These are phyloP conservation scores for Lactarius hatsudake DNA, from an alignment of 768 basidiomycete species.

Conservation along the genomic window DNA sequence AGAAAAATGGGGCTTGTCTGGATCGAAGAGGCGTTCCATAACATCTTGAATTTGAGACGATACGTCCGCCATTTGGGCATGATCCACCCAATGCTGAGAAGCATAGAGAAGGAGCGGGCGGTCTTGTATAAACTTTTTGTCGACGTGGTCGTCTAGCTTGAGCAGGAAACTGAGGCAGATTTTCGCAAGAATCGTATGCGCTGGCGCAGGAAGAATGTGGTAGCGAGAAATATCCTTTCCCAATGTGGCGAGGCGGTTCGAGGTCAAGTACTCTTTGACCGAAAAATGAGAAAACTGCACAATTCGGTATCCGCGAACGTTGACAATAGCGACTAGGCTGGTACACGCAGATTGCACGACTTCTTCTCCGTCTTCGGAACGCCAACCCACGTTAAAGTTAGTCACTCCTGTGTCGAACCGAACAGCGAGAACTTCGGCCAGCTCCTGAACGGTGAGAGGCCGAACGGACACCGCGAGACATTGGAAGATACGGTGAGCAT, in stretches of 20 bases:
- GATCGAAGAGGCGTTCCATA: constrained; percentile 11
- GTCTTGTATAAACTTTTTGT: neutral
- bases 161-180: constrained; percentile 10
- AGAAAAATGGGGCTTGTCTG: neutral
- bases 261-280: constrained; percentile 20
- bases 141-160: constrained; percentile 1
- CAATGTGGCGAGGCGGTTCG: neutral
- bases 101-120: neutral
- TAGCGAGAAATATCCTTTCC: constrained; percentile 10
- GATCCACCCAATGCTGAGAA: constrained; percentile 15
- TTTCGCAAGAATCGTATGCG: constrained; percentile 8
- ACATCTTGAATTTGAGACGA: neutral
- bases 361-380: constrained; percentile 4
- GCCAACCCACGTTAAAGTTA: constrained; percentile 1
- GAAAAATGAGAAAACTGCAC: constrained; percentile 20
- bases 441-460: constrained; percentile 6
- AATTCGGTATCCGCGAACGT: neutral
- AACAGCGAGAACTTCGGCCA: constrained; percentile 14
- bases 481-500: constrained; percentile 16
- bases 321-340: neutral
- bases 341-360: constrained; percentile 7
- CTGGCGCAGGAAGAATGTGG: neutral
- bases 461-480: constrained; percentile 7
- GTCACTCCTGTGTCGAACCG: neutral
- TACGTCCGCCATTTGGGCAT: neutral